These are phyloP conservation scores for Brassica nigra DNA, from an alignment of 345 rosid genomes.

Conservation along the genomic window DNA sequence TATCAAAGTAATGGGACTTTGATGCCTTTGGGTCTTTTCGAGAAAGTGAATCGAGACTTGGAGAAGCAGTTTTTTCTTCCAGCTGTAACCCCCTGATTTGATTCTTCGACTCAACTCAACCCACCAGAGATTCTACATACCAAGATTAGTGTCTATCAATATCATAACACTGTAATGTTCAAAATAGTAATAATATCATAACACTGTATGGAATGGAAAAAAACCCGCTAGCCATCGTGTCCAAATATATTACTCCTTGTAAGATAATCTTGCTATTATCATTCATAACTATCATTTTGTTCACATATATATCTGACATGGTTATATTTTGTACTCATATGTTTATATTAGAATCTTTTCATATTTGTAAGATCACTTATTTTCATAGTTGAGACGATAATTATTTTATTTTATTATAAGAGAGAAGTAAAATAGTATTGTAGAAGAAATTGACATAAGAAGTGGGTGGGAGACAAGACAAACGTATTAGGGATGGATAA, in stretches of 20 bases:
- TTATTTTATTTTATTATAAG: not conserved
- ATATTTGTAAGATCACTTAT: not conserved
- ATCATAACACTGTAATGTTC: not conserved
- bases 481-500: constrained; percentile 4
- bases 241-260: not conserved
- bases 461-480: constrained; percentile 36
- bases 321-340: not conserved
- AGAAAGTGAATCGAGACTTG: constrained; percentile 9
- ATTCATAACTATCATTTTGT: not conserved
- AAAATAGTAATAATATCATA: not conserved
- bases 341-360: not conserved
- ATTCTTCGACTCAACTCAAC: constrained; percentile 10
- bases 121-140: not conserved
- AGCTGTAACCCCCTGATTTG: constrained; percentile 19
- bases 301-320: not conserved
- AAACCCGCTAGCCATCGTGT: not conserved
- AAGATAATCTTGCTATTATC: not conserved
- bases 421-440: not conserved
- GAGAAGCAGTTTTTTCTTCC: not conserved
- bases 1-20: constrained; percentile 23
- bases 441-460: constrained; percentile 6
- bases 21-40: constrained; percentile 36
- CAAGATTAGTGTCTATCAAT: constrained; percentile 17
- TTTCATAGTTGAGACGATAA: not conserved
- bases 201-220: not conserved